These are phyloP conservation scores for Penicillium bovifimosum DNA, from an alignment of 495 filamentous ascomycete species.

Conservation along the genomic window DNA sequence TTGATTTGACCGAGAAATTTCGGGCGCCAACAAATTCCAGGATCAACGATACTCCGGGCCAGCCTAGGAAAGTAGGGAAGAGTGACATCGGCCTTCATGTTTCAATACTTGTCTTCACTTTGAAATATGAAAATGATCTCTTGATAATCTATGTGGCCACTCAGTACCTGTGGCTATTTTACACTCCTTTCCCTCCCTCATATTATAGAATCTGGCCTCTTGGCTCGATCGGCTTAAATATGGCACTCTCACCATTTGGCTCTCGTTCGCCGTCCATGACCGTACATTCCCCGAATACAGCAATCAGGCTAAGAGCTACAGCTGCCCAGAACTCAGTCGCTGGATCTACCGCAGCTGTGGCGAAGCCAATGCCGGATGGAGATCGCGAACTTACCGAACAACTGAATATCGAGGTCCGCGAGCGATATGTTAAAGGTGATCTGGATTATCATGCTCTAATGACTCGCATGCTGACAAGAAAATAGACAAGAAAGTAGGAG, in stretches of 20 bases:
- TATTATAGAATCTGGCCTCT: background rate
- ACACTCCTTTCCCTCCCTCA: background rate
- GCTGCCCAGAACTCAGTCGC: constrained; percentile 27
- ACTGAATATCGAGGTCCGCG: constrained; percentile 79
- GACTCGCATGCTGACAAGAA: constrained; percentile 1
- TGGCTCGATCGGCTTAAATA: constrained; percentile 11
- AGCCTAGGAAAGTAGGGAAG: background rate
- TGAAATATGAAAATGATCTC: background rate
- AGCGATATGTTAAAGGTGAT: constrained; percentile 83
- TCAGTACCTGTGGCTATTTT: background rate
- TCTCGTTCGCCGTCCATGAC: constrained; percentile 30
- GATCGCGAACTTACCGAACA: constrained; percentile 69
- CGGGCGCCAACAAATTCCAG: constrained; percentile 8
- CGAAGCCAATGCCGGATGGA: constrained; percentile 15
- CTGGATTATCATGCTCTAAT: background rate
- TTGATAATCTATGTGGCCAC: background rate
- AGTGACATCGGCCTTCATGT: background rate
- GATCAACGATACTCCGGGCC: constrained; percentile 38
- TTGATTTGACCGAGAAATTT: constrained; percentile 33
- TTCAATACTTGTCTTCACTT: background rate
- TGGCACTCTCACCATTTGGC: constrained; percentile 44
- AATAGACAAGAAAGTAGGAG: constrained; percentile 80
- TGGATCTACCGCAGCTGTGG: constrained; percentile 4
- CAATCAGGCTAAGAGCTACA: constrained; percentile 34
- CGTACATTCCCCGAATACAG: constrained; percentile 30